Base-by-base conservation (phyloP, 176 grass and related monocot genomes). In the Thinopyrum elongatum region DNA sequence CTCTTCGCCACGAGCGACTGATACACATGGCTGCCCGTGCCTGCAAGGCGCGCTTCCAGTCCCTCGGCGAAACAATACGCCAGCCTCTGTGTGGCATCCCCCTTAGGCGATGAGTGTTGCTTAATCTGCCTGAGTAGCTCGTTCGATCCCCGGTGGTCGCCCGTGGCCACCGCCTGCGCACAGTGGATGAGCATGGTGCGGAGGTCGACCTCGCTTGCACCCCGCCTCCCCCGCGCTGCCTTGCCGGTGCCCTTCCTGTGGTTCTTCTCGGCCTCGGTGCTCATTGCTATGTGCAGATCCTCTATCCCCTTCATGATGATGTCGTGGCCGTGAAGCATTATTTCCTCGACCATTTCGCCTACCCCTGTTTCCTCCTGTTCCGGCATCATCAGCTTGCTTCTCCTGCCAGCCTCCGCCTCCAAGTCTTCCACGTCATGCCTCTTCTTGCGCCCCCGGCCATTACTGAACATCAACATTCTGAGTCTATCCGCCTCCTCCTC, bases 161-260 rank as follows among this genome's bases (percentile, higher is more conserved):
- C 88, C 1, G 29, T 79, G 44, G 89, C 84, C 64, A 92, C 90
- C 6, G 90, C 77, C 76, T 92, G 90, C 31, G 88, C 91, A 12
- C 94, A 93, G 31, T 91, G 89, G 81, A 93, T 86, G 42, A 95
- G 86, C 83, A 95, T 65, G 44, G 94, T 93, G 68, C 74, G 67
- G 64, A 93, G 81, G 83, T 93, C 94, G 16, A 93, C 94, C n/a
- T 80, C 81, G 21, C n/a, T n/a, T 2, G 70, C 12, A 5, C 78
- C 19, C 1, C 25, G 27, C 44, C 70, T 89, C 14, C 87, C 76
- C 34, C 61, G 76, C 59, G 53, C 33, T 41, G 80, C 4, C 33
- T 75, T 63, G 70, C 82, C 16, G 22, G 16, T 47, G 41, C 46
- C 68, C 29, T 71, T 84, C 39, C 75, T 49, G 36, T 0, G 29